Percentiles rank a stretch among this genome's conserved stretches.
Evolutionary conservation across 139 green algal species (phyloP).

Genomic region (Nannochloris sp.): DNA sequence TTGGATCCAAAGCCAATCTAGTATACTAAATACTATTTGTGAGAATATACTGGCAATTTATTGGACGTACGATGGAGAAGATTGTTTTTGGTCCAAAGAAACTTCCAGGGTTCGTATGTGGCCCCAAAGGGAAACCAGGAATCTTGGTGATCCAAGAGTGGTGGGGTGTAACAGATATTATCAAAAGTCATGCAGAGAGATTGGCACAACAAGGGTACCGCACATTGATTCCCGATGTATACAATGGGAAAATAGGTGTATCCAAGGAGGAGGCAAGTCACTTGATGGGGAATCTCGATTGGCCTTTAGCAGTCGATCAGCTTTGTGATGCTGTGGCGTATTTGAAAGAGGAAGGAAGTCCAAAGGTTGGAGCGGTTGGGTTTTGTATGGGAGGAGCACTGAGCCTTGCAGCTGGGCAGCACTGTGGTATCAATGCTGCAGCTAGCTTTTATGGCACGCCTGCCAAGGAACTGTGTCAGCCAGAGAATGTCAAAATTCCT

Average conservation of each 20-base stretch:
- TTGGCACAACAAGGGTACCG: constrained; percentile 6
- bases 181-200: neutral
- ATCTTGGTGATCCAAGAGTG: constrained; percentile 27
- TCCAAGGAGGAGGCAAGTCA: constrained; percentile 55
- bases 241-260: constrained; percentile 62
- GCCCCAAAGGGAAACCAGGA: constrained; percentile 8
- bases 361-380: constrained; percentile 38
- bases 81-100: constrained; percentile 16
- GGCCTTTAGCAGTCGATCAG: constrained; percentile 42
- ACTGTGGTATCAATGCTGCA: constrained; percentile 34
- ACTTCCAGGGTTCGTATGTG: constrained; percentile 23
- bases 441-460: constrained; percentile 61
- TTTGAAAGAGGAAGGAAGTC: constrained; percentile 29
- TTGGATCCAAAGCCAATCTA: too few relatives aligned
- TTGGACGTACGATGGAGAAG: constrained; percentile 10
- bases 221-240: constrained; percentile 56
- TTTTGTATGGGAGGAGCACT: constrained; percentile 73
- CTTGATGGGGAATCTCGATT: constrained; percentile 60
- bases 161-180: constrained; percentile 21
- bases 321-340: constrained; percentile 42
- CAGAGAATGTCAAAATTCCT: constrained; percentile 41
- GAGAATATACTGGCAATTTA: neutral
- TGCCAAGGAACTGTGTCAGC: constrained; percentile 18
- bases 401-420: constrained; percentile 41
- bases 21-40: too few relatives aligned